Base-by-base conservation (phyloP, 2,329 filamentous ascomycete species). In the Bipolaris gigantea region DNA sequence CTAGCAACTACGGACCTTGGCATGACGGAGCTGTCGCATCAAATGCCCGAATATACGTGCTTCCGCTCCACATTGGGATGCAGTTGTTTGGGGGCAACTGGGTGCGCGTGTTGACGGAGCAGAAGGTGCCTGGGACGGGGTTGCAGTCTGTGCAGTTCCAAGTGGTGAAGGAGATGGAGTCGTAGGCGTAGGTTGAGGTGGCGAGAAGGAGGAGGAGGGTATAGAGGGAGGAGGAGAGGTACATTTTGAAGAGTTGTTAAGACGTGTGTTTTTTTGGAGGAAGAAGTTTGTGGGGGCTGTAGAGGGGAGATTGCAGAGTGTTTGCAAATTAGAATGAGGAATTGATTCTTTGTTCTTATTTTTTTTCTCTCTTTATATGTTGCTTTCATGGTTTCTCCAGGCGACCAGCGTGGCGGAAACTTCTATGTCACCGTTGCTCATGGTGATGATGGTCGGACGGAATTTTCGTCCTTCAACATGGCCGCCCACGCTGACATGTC, bases 71-170 rank as follows among this genome's bases (percentile, higher is more conserved):
- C 36, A 48, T 48, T 13, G 36, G 16, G 16, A 40, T 19, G 25
- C 46, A 48, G 8, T n/a, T 36, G 9, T 48, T 40, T 1, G 35
- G 35, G 15, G 36, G 46, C 4, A 48, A 25, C 6, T 40, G n/a
- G 13, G 13, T 21, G 2, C 46, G 46, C 9, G 35, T 48, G 46
- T 41, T 41, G 35, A 48, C 46, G 15, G 36, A 48, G 30, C 46
- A 48, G 27, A 48, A 48, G 15, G 46, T 48, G 18, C 36, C 46
- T 0, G 35, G 36, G 4, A 34, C 36, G 2, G 36, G 46, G 18
- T 19, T 41, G 27, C 46, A 49, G 7, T 32, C 46, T 21, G 46
- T 49, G n/a, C 46, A 49, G 30, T 49, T 49, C 36, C 36, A 49
- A 15, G 46, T 49, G 13, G 46, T 49, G 46, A 49, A 49, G 27